phyloP scores from a whole-genome alignment of 2,329 filamentous ascomycete genomes.

The Exserohilum rostratum region DNA sequence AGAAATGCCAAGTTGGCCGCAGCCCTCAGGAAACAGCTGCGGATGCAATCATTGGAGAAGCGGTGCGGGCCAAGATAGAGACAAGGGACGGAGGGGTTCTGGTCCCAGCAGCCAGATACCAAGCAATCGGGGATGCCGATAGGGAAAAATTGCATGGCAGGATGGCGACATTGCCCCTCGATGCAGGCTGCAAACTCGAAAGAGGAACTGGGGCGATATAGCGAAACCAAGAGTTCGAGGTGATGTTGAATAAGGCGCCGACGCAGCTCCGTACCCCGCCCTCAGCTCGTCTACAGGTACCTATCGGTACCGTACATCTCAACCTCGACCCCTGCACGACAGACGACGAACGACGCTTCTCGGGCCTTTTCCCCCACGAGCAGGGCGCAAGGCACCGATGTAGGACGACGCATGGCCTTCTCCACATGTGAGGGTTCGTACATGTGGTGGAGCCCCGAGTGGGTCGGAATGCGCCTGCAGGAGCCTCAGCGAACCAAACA shows the following conservation, averaged over 20 bases:
- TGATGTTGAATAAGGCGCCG: neutral
- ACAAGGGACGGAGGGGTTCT: slow-evolving; percentile 31
- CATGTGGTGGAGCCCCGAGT: slow-evolving; percentile 1
- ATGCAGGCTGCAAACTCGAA: slow-evolving; percentile 1
- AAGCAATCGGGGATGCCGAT: slow-evolving; percentile 32
- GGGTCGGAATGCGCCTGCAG: neutral
- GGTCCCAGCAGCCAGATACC: slow-evolving; percentile 8
- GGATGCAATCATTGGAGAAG: slow-evolving; percentile 35
- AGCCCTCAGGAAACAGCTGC: slow-evolving; percentile 15
- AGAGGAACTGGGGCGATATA: neutral
- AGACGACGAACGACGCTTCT: slow-evolving; percentile 3
- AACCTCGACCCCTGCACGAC: slow-evolving; percentile 5
- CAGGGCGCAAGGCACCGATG: slow-evolving; percentile 8
- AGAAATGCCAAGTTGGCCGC: slow-evolving; percentile 37
- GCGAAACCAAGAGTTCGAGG: neutral
- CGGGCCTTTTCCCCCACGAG: slow-evolving; percentile 8
- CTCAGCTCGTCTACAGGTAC: neutral
- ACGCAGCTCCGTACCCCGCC: slow-evolving; percentile 2
- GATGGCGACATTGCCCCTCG: slow-evolving; percentile 3
- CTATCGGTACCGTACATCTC: neutral
- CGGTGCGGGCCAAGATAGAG: slow-evolving; percentile 31
- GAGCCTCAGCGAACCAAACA: slow-evolving; percentile 8
- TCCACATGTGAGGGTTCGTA: neutral
- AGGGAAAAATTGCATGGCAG: slow-evolving; percentile 4
- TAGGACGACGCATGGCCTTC: neutral